Evolutionary conservation across 1,284 basidiomycete species (phyloP), one percentile per base, ranked within the genome.

Genomic region (Neotropicomus parvogracilis): DNA sequence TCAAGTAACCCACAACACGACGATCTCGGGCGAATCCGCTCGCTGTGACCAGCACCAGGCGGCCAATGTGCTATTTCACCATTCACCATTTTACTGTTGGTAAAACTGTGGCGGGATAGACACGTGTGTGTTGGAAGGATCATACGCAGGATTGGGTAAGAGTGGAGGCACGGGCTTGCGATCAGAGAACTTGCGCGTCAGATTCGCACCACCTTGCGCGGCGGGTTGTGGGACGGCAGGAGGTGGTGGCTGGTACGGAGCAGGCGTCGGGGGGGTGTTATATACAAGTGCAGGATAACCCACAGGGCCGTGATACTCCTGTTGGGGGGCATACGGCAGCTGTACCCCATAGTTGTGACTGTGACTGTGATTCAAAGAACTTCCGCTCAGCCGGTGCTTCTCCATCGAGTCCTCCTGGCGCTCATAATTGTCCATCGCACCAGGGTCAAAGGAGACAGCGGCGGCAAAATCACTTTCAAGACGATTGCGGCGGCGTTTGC

Each of bases 391-490:
- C 41, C 62, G 63, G n/a, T 43, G 60, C 54, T 73, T 74, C 55
- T 72, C 71, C 10, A 57, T 48, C 11, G 59, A 55, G 31, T 50
- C 53, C 46, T 51, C 57, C 26, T 60, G 59, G 20, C 62, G 57
- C 19, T 66, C 64, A 17, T 65, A 68, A n/a, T 50, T 56, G 35
- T 67, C 60, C 21, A 54, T 58, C 17, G 58, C 60, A 24, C 63
- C 63, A 4, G 79, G 79, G 41, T 81, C 76, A 54, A 81, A 83
- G 14, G 75, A 74, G 28, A 82, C 65, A 0, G 81, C 79, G 26
- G 78, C 75, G 8, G 73, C 57, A 20, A 63, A 38, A 37, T 66
- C 66, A 37, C 53, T 49, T 19, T 69, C 68, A 8, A 83, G 67
- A 37, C 70, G 69, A 47, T 68, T 67, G 52, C 71, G 73, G n/a